Base-by-base conservation (phyloP, 441 rosid species). In the Euphorbia celastroides region DNA sequence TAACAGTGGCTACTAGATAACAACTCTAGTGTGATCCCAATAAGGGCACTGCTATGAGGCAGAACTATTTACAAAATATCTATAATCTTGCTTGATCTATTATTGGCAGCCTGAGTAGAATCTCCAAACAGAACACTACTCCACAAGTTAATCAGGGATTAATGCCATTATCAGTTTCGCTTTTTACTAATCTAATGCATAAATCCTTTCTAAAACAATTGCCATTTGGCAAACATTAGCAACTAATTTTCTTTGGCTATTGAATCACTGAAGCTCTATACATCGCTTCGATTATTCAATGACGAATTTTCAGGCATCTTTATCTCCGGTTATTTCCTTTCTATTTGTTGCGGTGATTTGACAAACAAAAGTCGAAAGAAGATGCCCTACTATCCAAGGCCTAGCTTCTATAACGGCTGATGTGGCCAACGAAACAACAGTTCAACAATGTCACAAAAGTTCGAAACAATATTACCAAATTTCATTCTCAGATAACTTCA, bases 381-480 rank as follows among this genome's bases (percentile, higher is more conserved):
- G 61, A 91, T 93, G 14, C 96, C 92, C 16, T 79, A 86, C 54
- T 73, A 62, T 74, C 7, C 75, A 75, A 57, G 83, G 83, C 20
- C 60, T 87, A 19, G 96, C 95, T 2, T 27, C 70, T 57, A 64
- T 74, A 1, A 75, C 85, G 75, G 82, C 86, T 30, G 65, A 64
- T 60, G 67, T 80, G 19, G 71, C 88, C 3, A 73, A 81, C 86
- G 13, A 75, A 76, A 56, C 72, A 67, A 12, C 74, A 72, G 54
- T 77, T 88, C 54, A 77, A 62, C 65, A 77, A 75, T 14, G 60
- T 75, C 3, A 62, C 75, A 34, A 34, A 34, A 34, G 9, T 3
- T 34, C 38, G 5, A 34, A 34, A 9, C 5, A 34, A 34, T 3
- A 34, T 34, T 4, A 34, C 38, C 38, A 34, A 60, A 14, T 64